Evolutionary conservation across 768 basidiomycete genomes (phyloP).

Genomic region (Tylopilus rubrobrunneus): DNA sequence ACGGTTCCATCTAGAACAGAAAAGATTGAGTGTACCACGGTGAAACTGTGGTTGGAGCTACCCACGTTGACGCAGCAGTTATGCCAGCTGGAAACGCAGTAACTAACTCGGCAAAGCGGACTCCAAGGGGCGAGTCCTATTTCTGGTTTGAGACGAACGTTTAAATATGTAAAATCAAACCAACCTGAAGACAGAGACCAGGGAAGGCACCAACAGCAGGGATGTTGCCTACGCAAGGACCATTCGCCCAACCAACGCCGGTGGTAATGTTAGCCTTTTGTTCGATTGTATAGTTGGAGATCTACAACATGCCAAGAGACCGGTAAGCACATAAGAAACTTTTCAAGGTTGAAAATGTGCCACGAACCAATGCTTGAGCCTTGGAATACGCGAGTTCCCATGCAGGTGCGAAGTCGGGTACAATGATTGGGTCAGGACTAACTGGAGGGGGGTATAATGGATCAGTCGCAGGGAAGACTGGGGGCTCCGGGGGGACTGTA

Average conservation of each 20-base stretch:
- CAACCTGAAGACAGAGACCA: constrained; percentile 67
- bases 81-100: constrained; percentile 84
- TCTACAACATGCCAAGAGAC: constrained; percentile 23
- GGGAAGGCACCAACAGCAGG: constrained; percentile 52
- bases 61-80: constrained; percentile 77
- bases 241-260: constrained; percentile 48
- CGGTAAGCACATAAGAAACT: not conserved
- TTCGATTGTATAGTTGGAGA: constrained; percentile 49
- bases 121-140: constrained; percentile 74
- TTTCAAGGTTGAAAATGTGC: no score
- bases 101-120: constrained; percentile 69
- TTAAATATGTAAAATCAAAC: constrained; percentile 4
- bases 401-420: constrained; percentile 47
- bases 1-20: constrained; percentile 59
- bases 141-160: not conserved
- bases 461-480: constrained; percentile 50
- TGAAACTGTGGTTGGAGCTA: not conserved
- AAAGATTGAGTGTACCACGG: not conserved
- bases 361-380: constrained; percentile 50
- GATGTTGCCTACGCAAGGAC: constrained; percentile 71
- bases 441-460: constrained; percentile 57
- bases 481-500: constrained; percentile 48
- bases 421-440: constrained; percentile 32
- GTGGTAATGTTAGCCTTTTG: constrained; percentile 65
- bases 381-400: constrained; percentile 60